These are phyloP conservation scores for Lasiodiplodia sp. DNA, from an alignment of 2,329 filamentous ascomycete species.

Conservation along the genomic window DNA sequence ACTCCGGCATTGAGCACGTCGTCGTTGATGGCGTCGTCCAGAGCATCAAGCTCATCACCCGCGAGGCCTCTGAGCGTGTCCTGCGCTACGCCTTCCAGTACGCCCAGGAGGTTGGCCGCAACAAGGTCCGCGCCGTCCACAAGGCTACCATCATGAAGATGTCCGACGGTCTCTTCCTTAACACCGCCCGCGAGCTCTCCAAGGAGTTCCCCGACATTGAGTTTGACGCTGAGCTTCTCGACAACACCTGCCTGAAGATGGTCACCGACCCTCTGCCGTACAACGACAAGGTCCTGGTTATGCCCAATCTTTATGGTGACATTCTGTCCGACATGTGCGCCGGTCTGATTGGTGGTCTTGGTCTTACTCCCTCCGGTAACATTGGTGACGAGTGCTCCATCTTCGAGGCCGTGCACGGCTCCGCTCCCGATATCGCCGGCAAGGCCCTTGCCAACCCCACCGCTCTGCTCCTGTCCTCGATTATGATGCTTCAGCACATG, in stretches of 20 bases:
- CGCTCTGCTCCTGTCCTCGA: conserved; percentile 89
- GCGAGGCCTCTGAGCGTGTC: conserved; percentile 92
- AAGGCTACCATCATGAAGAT: conserved; percentile 99
- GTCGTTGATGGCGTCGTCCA: conserved; percentile 98
- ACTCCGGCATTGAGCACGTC: conserved; percentile 98
- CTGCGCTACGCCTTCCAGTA: conserved; percentile 98
- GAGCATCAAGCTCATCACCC: conserved; percentile 99
- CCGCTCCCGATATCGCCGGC: conserved; percentile 94
- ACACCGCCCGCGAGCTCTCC: conserved; percentile 81
- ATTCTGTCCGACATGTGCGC: conserved; percentile 99
- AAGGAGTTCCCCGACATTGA: conserved; percentile 97
- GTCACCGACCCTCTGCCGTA: conserved; percentile 94
- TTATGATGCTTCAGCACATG: conserved; percentile 99
- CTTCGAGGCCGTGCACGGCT: conserved; percentile 99
- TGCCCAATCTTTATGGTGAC: conserved; percentile 98
- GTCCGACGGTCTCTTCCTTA: conserved; percentile 97
- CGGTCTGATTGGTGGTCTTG: conserved; percentile 95
- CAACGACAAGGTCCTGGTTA: conserved; percentile 98
- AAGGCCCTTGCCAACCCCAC: conserved; percentile 97
- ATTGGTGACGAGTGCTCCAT: conserved; percentile 99
- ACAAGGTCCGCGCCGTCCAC: conserved; percentile 97
- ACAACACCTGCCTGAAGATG: conserved; percentile 99
- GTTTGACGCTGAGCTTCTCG: conserved; percentile 96
- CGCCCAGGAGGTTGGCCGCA: conserved; percentile 89
- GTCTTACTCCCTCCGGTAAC: conserved; percentile 96